These are phyloP conservation scores for Paramecium sonneborni DNA, from an alignment of 73 alveolate genomes.

Conservation along the genomic window DNA sequence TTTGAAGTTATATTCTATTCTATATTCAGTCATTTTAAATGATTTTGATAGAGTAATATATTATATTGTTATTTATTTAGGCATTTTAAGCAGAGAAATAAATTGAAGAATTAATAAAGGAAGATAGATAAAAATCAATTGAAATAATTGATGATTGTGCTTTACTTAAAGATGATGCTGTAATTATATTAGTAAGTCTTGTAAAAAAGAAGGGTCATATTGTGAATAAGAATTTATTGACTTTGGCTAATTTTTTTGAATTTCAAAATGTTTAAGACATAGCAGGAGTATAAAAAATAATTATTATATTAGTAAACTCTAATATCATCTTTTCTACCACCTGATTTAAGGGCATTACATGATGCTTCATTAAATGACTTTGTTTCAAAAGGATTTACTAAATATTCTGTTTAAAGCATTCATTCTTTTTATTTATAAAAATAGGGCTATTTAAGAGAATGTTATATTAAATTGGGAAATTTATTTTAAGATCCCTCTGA, in stretches of 20 bases:
- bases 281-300: neutral
- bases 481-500: conserved; percentile 7
- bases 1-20: neutral
- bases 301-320: neutral
- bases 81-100: conserved; percentile 46
- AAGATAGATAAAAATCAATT: conserved; percentile 39
- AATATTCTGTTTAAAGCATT: conserved; percentile 15
- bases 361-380: neutral
- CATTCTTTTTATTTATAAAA: neutral
- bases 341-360: neutral
- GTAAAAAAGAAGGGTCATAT: conserved; percentile 46
- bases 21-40: neutral
- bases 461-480: neutral
- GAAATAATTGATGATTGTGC: conserved; percentile 32
- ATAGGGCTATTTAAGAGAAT: conserved; percentile 5
- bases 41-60: conserved; percentile 30
- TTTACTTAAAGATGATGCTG: neutral
- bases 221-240: neutral
- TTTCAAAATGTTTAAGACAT: neutral
- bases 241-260: conserved; percentile 41
- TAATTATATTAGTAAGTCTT: neutral
- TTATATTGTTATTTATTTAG: neutral
- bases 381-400: neutral
- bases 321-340: neutral
- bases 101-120: conserved; percentile 28